Evolutionary conservation across 257 asterid species (phyloP), one percentile per base, ranked within the genome.

Genomic region (Nicotiana paniculata): DNA sequence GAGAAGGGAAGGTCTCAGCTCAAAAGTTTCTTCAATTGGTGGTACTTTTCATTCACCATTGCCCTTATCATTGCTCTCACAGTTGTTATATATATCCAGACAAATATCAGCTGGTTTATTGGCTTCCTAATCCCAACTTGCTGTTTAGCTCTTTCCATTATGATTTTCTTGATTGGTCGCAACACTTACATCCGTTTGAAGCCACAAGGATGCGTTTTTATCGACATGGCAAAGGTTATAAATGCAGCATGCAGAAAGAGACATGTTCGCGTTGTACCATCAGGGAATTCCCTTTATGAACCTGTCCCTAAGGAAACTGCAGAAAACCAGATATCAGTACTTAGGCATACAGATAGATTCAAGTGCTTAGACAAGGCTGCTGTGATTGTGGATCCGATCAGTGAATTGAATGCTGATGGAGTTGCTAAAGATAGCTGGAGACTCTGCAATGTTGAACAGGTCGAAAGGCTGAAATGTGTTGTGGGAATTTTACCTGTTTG

Each of bases 1-100:
- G 80, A 86, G 9, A 90, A 89, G 82, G 98, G 98, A 0, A 85
- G 89, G 63, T 48, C 89, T 67, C 94, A 91, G 10, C 94, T 94
- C 26, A 91, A 90, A 82, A 89, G 91, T 87, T 94, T 94, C 93
- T 92, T 93, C 88, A 91, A 93, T 65, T 94, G 97, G 98, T 94
- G 98, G 98, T 94, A 91, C 84, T 86, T 94, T 9, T 91, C 96
- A 9, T 94, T 94, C 88, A 93, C 98, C 4, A 35, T 90, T 24
- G 98, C 97, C 16, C 94, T 94, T 63, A 24, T 93, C 5, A 83
- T 94, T 17, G 97, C 97, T 33, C 91, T 94, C 79, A 90, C 95
- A 0, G 89, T 80, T 1, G 97, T 93, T 15, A 88, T 94, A 86
- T 94, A 94, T 53, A 61, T 94, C 18, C 97, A 94, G 85, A 94